Evolutionary conservation across 78 protist species (phyloP).

Genomic region (Dictyostelium capitatum): DNA sequence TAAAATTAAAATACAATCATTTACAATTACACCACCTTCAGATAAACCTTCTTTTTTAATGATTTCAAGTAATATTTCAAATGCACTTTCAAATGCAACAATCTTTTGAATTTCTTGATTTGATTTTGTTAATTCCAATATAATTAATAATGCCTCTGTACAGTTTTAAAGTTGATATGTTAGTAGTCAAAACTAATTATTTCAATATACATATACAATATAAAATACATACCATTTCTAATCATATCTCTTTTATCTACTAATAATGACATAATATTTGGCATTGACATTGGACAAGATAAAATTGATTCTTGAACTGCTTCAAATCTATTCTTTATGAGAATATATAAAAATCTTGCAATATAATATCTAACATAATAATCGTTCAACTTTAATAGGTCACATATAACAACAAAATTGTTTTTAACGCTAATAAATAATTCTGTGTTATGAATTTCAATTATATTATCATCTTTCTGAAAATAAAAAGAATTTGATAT

Average conservation of each 20-base stretch:
- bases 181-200: neutral
- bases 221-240: conserved; percentile 45
- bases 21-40: conserved; percentile 81
- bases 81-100: conserved; percentile 81
- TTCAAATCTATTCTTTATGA: conserved; percentile 60
- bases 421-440: conserved; percentile 47
- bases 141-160: conserved; percentile 45
- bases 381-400: conserved; percentile 29
- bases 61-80: conserved; percentile 57
- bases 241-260: conserved; percentile 67
- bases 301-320: conserved; percentile 71
- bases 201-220: neutral
- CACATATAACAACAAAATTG: conserved; percentile 25
- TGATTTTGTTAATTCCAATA: conserved; percentile 55
- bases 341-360: conserved; percentile 26
- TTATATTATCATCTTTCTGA: conserved; percentile 78
- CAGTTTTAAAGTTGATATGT: no score
- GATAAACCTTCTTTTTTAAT: conserved; percentile 73
- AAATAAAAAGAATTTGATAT: no score
- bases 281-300: conserved; percentile 68
- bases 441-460: conserved; percentile 80
- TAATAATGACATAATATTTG: conserved; percentile 61
- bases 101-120: conserved; percentile 85
- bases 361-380: conserved; percentile 60
- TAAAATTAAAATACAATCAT: conserved; percentile 63